Evolutionary conservation across 2,329 filamentous ascomycete species (phyloP), one percentile per base, ranked within the genome.

Genomic region (Ophiostoma piceae): DNA sequence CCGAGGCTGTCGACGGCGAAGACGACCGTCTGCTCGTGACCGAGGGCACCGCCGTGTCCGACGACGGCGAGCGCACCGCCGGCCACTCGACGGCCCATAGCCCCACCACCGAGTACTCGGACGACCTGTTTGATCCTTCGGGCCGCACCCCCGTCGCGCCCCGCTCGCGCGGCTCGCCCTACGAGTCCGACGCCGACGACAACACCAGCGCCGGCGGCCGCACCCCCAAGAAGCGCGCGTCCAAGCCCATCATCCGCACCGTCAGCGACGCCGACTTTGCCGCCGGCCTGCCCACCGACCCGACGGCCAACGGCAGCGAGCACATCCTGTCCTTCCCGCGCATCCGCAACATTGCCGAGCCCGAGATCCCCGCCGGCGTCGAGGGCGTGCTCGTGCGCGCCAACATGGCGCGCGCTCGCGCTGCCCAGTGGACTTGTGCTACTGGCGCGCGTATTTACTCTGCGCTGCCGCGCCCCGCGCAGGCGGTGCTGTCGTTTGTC

Each of bases 321-420:
- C 82, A 88, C 72, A 88, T 90, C 19, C 82, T 88, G 69, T 86
- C 84, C 1, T 91, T 92, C 76, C 86, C 88, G 41, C 83, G 81
- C 65, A 84, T 88, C 74, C 81, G 79, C 57, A 81, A 79, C 69
- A 74, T 76, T 68, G 78, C 81, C 32, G 82, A 83, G 37, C 75
- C 77, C 4, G 79, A 82, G 32, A 75, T 79, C 7, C 79, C 82
- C 1, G 69, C 77, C 9, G 82, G 82, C 29, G 70, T 82, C 70
- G 77, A 77, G 67, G 84, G 84, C 3, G 75, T 80, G 41, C 76
- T 80, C 66, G 76, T 77, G 39, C 80, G 80, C 8, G 73, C 79
- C 7, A 78, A 77, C 70, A 74, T 78, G 6, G 76, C 75, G 29
- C 68, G 66, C 3, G 73, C 73, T 14, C 71, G 73, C 37, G 11